Percentiles rank a stretch among this genome's conserved stretches.
These are phyloP conservation scores for Heliosperma pusillum DNA, from an alignment of 148 eudicot genomes.

Conservation along the genomic window DNA sequence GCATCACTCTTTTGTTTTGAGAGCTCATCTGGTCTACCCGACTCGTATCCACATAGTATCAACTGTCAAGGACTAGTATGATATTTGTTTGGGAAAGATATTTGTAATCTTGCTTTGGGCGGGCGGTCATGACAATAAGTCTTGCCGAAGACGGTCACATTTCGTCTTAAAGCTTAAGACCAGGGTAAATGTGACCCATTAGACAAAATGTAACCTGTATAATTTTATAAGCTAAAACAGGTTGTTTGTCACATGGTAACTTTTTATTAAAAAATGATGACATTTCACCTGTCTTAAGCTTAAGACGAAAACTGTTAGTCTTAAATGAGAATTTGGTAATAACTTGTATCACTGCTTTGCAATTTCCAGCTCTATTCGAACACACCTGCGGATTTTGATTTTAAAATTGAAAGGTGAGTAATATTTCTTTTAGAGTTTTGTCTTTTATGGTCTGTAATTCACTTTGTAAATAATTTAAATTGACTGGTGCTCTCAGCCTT, in stretches of 20 bases:
- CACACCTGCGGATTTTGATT: slow-evolving; percentile 95
- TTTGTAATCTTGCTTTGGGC: background rate
- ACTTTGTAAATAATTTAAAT: background rate
- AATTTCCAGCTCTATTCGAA: slow-evolving; percentile 78
- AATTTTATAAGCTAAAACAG: too few species aligned
- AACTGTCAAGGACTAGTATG: background rate
- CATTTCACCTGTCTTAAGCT: too few species aligned
- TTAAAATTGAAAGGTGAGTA: slow-evolving; percentile 70
- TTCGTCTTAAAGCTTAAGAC: too few species aligned
- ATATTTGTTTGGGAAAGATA: background rate
- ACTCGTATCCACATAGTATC: background rate
- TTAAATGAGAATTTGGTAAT: too few species aligned
- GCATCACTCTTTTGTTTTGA: background rate
- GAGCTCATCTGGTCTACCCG: background rate
- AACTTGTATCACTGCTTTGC: slow-evolving; percentile 12
- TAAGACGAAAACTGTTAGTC: too few species aligned
- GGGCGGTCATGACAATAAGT: background rate
- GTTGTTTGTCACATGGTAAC: too few species aligned
- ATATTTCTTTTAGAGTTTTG: background rate
- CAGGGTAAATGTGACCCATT: too few species aligned
- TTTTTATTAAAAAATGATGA: too few species aligned
- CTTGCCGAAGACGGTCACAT: too few species aligned
- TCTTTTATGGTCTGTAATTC: background rate
- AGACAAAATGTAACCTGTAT: too few species aligned
- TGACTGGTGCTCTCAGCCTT: slow-evolving; percentile 49